These are phyloP conservation scores for Taiozyma onychis DNA, from an alignment of 1,139 yeast genomes.

Conservation along the genomic window DNA sequence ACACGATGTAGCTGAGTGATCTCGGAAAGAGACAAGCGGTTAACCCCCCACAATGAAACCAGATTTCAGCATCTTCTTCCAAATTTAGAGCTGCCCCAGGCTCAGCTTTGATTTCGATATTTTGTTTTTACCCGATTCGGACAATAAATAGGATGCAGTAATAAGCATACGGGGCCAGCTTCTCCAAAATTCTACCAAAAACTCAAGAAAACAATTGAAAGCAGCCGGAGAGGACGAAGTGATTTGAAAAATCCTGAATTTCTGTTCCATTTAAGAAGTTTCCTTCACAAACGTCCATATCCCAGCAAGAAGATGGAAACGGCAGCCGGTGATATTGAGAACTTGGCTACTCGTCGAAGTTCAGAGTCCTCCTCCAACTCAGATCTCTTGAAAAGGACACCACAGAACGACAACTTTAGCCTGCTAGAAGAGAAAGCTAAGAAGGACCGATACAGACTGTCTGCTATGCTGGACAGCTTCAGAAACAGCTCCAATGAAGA, in stretches of 20 bases:
- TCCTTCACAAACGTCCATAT: not conserved
- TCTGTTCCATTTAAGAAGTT: not conserved
- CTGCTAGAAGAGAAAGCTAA: slow-evolving; percentile 5
- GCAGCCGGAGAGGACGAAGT: not conserved
- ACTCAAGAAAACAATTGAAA: not conserved
- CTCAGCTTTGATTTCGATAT: not conserved
- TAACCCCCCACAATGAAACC: too few relatives aligned
- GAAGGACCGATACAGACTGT: slow-evolving; percentile 10
- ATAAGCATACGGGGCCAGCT: not conserved
- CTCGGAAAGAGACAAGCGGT: too few relatives aligned
- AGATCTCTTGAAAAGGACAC: slow-evolving; percentile 7
- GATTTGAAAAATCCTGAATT: not conserved
- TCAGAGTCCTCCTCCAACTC: slow-evolving; percentile 10
- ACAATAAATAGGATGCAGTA: not conserved
- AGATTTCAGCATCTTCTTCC: not conserved
- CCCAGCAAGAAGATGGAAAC: not conserved
- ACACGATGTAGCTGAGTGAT: too few relatives aligned
- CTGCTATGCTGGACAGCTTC: slow-evolving; percentile 8
- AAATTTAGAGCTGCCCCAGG: not conserved
- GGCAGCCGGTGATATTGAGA: not conserved
- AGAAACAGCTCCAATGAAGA: slow-evolving; percentile 1
- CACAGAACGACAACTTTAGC: slow-evolving; percentile 3
- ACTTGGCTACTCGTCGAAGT: not conserved
- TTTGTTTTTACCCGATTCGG: not conserved
- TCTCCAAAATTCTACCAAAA: not conserved